Evolutionary conservation across 2,329 filamentous ascomycete species (phyloP).

Genomic region (Diplodia corticola): DNA sequence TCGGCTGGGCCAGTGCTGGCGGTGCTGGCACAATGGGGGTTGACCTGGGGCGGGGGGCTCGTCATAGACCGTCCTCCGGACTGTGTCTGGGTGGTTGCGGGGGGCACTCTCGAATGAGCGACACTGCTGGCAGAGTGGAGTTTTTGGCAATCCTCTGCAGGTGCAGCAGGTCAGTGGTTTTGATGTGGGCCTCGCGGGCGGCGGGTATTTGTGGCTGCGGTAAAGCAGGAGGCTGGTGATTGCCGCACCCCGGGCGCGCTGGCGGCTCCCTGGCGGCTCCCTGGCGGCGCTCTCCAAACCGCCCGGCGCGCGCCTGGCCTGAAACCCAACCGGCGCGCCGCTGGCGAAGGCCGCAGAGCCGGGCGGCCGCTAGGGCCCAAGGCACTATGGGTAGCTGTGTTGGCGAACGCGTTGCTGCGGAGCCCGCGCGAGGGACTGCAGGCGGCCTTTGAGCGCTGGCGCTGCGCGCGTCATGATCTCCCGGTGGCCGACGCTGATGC

Average conservation of each 20-base stretch:
- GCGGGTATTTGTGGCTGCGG: conserved; percentile 18
- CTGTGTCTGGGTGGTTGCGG: background rate
- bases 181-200: conserved; percentile 3
- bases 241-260: background rate
- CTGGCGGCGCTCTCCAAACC: background rate
- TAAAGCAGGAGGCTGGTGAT: conserved; percentile 18
- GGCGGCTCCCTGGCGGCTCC: too few species aligned
- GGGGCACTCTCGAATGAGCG: conserved; percentile 16
- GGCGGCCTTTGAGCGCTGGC: background rate
- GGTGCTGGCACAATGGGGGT: conserved; percentile 6
- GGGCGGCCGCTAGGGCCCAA: background rate
- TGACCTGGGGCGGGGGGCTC: background rate
- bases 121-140: conserved; percentile 17
- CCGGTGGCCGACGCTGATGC: background rate
- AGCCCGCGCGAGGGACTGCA: background rate
- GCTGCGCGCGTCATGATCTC: background rate
- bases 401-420: conserved; percentile 15
- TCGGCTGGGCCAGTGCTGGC: conserved; percentile 2
- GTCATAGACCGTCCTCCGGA: conserved; percentile 12
- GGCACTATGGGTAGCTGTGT: background rate
- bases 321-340: background rate
- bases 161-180: conserved; percentile 13
- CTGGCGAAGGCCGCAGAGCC: background rate
- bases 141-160: conserved; percentile 2
- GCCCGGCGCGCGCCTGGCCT: conserved; percentile 1